phyloP scores from a whole-genome alignment of 352 stramenopile species.

The Pythium scleroteichum region DNA sequence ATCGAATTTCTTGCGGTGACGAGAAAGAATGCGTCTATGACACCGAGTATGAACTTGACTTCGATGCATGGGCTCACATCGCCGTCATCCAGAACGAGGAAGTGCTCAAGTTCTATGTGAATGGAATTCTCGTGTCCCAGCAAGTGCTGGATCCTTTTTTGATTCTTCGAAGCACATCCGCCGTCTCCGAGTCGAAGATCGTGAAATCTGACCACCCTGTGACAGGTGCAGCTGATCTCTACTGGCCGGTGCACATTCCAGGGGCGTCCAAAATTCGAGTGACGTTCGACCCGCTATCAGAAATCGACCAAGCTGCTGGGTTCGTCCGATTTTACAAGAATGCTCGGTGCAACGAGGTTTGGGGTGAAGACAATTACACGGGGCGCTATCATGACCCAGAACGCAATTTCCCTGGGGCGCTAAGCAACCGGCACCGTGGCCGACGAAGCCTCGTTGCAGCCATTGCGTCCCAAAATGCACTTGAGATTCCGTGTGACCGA shows the following conservation, averaged over 20 bases:
- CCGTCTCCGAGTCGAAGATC: constrained; percentile 48
- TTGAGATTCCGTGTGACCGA: constrained; percentile 66
- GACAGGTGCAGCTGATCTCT: constrained; percentile 53
- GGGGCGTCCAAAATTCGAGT: constrained; percentile 69
- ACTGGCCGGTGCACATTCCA: constrained; percentile 73
- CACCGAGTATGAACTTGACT: constrained; percentile 63
- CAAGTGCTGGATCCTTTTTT: constrained; percentile 71
- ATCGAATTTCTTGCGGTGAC: constrained; percentile 55
- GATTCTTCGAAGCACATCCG: constrained; percentile 43
- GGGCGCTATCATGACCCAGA: constrained; percentile 75
- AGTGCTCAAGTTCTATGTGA: constrained; percentile 62
- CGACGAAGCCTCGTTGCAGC: constrained; percentile 26
- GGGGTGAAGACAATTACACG: constrained; percentile 71
- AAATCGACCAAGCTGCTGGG: constrained; percentile 57
- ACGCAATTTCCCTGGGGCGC: constrained; percentile 68
- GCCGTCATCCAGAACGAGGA: constrained; percentile 68
- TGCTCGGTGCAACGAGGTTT: constrained; percentile 60
- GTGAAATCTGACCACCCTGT: constrained; percentile 66
- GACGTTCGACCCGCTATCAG: constrained; percentile 71
- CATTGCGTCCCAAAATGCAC: constrained; percentile 22
- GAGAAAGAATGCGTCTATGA: constrained; percentile 68
- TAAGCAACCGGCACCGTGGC: constrained; percentile 54
- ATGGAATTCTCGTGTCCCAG: constrained; percentile 62
- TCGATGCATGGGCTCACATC: constrained; percentile 65
- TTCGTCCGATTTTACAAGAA: constrained; percentile 80